A percentile compares a stretch with the other conserved stretches of the same genome.
Evolutionary conservation across 2,329 filamentous ascomycete species (phyloP).

Genomic region (Fusarium luffae): DNA sequence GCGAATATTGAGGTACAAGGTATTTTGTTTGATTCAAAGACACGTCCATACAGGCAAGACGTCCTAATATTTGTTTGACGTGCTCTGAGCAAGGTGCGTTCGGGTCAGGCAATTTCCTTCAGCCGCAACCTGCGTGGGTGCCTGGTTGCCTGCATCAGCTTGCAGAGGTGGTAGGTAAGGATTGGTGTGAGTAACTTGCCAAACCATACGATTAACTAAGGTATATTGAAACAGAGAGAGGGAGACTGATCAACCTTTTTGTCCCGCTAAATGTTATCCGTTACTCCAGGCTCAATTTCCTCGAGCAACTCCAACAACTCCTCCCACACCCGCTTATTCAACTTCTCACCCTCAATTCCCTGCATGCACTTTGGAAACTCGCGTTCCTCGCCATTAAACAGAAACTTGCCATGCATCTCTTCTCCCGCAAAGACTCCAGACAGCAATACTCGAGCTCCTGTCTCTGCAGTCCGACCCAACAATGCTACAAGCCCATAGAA

Average conservation of each 20-base stretch:
- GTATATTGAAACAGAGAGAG: no score
- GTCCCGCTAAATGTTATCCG: conserved; percentile 46
- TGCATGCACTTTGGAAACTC: conserved; percentile 41
- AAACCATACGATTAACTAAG: rapidly evolving
- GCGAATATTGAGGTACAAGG: no score
- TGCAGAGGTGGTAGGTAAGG: no score
- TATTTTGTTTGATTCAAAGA: no score
- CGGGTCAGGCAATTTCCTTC: no score
- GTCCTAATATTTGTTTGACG: no score
- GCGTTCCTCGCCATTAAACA: conserved; percentile 50
- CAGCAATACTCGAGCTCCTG: conserved; percentile 55
- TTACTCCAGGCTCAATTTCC: conserved; percentile 54
- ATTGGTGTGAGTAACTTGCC: rapidly evolving
- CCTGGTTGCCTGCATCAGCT: no score
- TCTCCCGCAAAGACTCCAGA: conserved; percentile 51
- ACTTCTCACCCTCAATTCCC: conserved; percentile 51
- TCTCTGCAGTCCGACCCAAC: conserved; percentile 53
- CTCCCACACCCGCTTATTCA: conserved; percentile 53
- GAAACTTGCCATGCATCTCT: conserved; percentile 56
- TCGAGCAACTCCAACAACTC: conserved; percentile 58
- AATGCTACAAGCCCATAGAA: conserved; percentile 29
- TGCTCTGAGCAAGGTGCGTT: no score
- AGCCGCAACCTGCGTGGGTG: no score
- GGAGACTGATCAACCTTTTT: no score
- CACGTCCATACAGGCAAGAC: rapidly evolving